Percentiles rank a stretch among this genome's conserved stretches.
Evolutionary conservation across 177 flowering plant species (phyloP).

Genomic region (Tripterygium wilfordii): DNA sequence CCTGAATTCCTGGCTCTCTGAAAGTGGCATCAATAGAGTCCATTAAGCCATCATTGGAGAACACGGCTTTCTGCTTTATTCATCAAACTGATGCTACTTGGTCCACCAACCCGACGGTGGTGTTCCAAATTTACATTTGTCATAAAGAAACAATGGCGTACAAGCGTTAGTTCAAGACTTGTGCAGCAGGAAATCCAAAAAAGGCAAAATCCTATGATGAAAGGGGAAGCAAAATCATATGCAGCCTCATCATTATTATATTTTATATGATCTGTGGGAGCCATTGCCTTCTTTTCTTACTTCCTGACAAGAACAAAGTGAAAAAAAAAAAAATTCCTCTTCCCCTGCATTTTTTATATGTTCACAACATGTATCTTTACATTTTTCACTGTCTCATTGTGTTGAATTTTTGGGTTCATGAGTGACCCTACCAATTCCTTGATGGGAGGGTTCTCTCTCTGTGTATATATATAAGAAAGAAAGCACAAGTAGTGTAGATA

Average conservation of each 20-base stretch:
- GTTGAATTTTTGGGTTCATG: conserved; percentile 4
- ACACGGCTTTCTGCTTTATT: no score
- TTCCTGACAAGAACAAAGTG: conserved; percentile 10
- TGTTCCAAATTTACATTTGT: not conserved
- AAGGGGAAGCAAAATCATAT: conserved; percentile 37
- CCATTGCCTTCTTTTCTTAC: conserved; percentile 5
- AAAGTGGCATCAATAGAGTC: no score
- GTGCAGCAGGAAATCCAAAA: conserved; percentile 16
- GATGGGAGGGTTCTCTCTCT: no score
- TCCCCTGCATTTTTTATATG: not conserved
- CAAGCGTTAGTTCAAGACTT: conserved; percentile 14
- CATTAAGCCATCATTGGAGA: no score
- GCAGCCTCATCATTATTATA: conserved; percentile 20
- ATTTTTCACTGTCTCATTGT: conserved; percentile 13
- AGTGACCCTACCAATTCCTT: conserved; percentile 20
- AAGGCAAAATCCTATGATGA: conserved; percentile 19
- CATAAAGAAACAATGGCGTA: not conserved
- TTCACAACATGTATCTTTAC: not conserved
- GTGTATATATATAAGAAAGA: no score
- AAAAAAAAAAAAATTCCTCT: no score
- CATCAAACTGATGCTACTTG: no score
- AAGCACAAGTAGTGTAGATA: no score
- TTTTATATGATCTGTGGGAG: conserved; percentile 10
- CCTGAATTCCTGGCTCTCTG: no score
- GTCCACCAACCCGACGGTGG: conserved; percentile 1